Conservation (phyloP, 2,329 filamentous ascomycete genomes). For the Zymoseptoria tritici region DNA sequence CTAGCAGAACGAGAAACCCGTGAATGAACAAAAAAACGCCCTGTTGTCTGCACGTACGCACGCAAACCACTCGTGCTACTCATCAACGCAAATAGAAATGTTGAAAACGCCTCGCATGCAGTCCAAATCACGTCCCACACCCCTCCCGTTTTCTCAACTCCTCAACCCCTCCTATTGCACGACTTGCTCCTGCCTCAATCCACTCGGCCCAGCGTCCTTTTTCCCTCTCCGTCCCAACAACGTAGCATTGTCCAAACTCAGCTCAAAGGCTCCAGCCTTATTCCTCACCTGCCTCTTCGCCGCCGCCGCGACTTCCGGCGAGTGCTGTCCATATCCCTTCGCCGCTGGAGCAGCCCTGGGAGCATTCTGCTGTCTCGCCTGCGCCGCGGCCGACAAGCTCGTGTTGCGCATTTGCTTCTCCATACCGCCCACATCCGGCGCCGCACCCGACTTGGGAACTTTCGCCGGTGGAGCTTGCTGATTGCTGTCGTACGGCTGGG, state of each 20-base stretch:
- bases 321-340: constrained; percentile 83
- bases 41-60: no score
- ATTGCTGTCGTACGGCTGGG: constrained; percentile 44
- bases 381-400: constrained; percentile 60
- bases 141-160: no score
- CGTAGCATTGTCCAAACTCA: constrained; percentile 85
- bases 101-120: not conserved
- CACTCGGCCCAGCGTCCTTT: constrained; percentile 39
- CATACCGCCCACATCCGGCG: constrained; percentile 59
- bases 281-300: constrained; percentile 73
- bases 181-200: constrained; percentile 36
- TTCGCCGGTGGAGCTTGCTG: constrained; percentile 49
- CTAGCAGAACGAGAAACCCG: no score
- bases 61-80: not conserved
- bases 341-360: constrained; percentile 44
- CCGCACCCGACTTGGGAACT: constrained; percentile 54
- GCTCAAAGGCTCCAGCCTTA: constrained; percentile 73
- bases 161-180: constrained; percentile 11
- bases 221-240: constrained; percentile 66
- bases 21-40: no score
- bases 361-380: constrained; percentile 48
- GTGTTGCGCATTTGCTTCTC: constrained; percentile 84
- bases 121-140: not conserved
- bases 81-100: not conserved
- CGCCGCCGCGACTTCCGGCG: constrained; percentile 71